Evolutionary conservation across 345 rosid genomes (phyloP).

Genomic region (Dimocarpus longan): DNA sequence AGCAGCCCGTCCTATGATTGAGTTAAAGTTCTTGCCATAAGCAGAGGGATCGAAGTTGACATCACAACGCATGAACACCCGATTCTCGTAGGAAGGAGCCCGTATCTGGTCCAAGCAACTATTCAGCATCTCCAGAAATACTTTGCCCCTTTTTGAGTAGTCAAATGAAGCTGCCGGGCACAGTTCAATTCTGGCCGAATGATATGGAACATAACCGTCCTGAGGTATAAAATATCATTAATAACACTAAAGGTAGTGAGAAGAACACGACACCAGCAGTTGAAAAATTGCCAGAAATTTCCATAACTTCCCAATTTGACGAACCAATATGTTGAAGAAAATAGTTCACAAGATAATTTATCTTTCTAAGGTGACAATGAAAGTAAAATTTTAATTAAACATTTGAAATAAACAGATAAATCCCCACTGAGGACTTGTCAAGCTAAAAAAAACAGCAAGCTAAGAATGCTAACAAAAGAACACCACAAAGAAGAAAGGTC

Average conservation of each 20-base stretch:
- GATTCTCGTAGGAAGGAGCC: constrained; percentile 56
- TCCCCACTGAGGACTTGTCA: background rate
- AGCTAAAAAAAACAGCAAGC: background rate
- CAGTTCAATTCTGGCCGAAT: constrained; percentile 88
- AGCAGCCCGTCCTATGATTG: constrained; percentile 91
- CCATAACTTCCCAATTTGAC: background rate
- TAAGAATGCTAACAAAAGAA: background rate
- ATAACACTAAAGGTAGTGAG: background rate
- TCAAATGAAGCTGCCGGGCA: constrained; percentile 82
- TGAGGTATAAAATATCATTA: constrained; percentile 30
- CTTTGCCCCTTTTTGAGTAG: constrained; percentile 72
- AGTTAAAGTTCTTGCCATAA: constrained; percentile 78
- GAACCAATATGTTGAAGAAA: constrained; percentile 4
- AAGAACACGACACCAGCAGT: background rate
- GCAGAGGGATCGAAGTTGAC: constrained; percentile 78
- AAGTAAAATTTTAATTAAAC: background rate
- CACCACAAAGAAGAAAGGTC: background rate
- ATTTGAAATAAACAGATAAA: background rate
- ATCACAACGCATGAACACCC: constrained; percentile 90
- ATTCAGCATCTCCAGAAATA: constrained; percentile 90
- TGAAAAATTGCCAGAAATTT: constrained; percentile 1
- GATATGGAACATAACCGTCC: constrained; percentile 99
- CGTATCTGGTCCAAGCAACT: constrained; percentile 93
- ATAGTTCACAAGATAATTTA: background rate
- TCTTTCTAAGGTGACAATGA: background rate